Conservation (phyloP, 2,329 filamentous ascomycete species). For the Blastomyces percursus region DNA sequence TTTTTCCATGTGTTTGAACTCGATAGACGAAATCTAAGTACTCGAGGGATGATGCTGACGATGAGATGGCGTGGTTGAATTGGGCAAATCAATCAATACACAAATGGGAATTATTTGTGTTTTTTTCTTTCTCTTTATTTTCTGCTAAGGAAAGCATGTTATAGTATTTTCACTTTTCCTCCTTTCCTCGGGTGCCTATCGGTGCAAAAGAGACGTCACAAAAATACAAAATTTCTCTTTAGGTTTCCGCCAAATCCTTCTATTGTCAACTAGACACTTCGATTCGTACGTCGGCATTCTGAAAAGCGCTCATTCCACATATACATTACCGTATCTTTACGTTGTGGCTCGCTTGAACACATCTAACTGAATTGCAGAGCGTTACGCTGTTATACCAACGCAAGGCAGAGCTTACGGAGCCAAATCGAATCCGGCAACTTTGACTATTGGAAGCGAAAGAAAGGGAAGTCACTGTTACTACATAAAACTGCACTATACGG, state of each 20-base stretch:
- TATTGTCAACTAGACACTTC: background rate
- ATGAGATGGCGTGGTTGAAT: constrained; percentile 3
- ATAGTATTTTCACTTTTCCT: constrained; percentile 5
- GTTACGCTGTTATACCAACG: background rate
- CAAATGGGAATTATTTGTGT: background rate
- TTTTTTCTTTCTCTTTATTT: background rate
- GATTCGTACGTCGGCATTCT: background rate
- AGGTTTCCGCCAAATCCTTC: background rate
- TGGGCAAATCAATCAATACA: constrained; percentile 4
- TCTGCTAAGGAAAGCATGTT: constrained; percentile 5
- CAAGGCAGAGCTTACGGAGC: background rate
- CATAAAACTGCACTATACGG: no score
- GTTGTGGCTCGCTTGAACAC: background rate
- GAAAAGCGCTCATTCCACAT: background rate
- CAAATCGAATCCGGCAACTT: background rate
- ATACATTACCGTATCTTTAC: background rate
- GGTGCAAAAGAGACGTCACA: background rate
- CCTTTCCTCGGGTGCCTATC: background rate
- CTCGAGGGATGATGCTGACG: constrained; percentile 2
- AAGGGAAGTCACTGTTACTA: background rate
- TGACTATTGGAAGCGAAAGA: background rate
- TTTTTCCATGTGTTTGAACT: constrained; percentile 7
- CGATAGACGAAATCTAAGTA: constrained; percentile 2
- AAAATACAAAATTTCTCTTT: background rate
- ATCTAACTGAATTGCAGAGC: background rate